Evolutionary conservation across 1,284 basidiomycete species (phyloP), one percentile per base, ranked within the genome.

Genomic region (Microbotryomycetes sp.): DNA sequence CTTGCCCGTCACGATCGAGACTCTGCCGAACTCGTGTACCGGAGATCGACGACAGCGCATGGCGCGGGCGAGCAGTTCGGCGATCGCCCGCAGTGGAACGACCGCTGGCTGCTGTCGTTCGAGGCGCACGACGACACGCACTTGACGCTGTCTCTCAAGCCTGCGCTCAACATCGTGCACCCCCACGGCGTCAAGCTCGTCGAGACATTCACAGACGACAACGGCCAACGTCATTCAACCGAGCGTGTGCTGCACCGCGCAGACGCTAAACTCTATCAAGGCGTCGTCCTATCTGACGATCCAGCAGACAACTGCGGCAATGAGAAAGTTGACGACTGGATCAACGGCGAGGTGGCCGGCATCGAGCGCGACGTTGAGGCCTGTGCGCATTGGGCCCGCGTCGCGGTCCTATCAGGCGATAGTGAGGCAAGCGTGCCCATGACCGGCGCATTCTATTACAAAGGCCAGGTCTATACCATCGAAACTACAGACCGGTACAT

Each of bases 381-480:
- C 27, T 56, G 55, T 27, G 50, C 24, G 24, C 69, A 68, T 0
- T 72, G 68, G 70, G 72, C 71, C 21, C 53, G 70, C 28, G 35
- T 73, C 46, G 56, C 66, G 6, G 35, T 73, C 5, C 28, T 56
- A 0, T 23, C 45, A 5, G 5, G 31, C 46, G 47, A 54, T 21
- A 56, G 59, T 4, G 62, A 66, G 15, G 56, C 52, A 24, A 31
- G 48, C 3, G 30, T 72, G 13, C 73, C 81, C 3, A 89, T 85
- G 72, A 87, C 91, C 72, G 89, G 89, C 57, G 83, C 85, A 7
- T 91, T 91, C 76, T 81, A 81, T 9, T 79, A 82, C 18, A 75
- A 82, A 51, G 88, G 88, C 21, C 78, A 83, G 59, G 78, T 81
- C n/a, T 84, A 88, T 75, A 86, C 89, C 72, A 79, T 91, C 65